These are phyloP conservation scores for Cystobasidiaceae sp. DNA, from an alignment of 1,284 basidiomycete genomes.

Conservation along the genomic window DNA sequence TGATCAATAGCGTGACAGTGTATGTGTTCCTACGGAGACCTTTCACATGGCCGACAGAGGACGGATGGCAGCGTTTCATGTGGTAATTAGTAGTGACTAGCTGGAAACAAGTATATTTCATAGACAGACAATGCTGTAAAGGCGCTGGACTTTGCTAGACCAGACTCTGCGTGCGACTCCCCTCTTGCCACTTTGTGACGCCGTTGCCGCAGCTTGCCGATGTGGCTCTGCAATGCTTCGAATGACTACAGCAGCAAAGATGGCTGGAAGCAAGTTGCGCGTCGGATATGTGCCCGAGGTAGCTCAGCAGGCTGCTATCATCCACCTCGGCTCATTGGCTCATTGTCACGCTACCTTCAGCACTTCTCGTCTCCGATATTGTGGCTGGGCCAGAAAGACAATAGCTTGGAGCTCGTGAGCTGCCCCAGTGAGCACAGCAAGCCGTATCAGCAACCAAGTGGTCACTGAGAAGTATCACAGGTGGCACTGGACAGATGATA, in stretches of 20 bases:
- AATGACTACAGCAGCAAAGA: too few species aligned
- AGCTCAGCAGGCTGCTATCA: background rate
- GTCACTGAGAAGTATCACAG: slow-evolving; percentile 48
- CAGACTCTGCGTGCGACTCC: too few species aligned
- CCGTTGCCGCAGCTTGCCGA: too few species aligned
- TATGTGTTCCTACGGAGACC: slow-evolving; percentile 44
- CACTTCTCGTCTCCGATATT: slow-evolving; percentile 86
- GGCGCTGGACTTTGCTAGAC: too few species aligned
- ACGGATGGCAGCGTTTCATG: slow-evolving; percentile 46
- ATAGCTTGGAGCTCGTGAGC: slow-evolving; percentile 70
- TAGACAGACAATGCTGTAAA: too few species aligned
- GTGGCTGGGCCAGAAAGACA: slow-evolving; percentile 55
- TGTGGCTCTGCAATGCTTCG: too few species aligned
- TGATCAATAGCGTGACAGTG: slow-evolving; percentile 43
- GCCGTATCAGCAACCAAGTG: too few species aligned
- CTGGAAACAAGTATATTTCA: too few species aligned
- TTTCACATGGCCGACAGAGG: slow-evolving; percentile 42
- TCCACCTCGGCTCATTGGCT: background rate
- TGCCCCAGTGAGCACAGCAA: slow-evolving; percentile 72
- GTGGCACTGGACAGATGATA: slow-evolving; percentile 87
- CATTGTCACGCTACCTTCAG: slow-evolving; percentile 53
- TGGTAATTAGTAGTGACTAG: slow-evolving; percentile 44
- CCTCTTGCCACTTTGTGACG: background rate
- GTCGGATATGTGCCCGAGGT: slow-evolving; percentile 29
- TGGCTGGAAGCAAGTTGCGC: slow-evolving; percentile 16